Conservation (phyloP, 139 green algal genomes). For the Pleodorina starrii region DNA sequence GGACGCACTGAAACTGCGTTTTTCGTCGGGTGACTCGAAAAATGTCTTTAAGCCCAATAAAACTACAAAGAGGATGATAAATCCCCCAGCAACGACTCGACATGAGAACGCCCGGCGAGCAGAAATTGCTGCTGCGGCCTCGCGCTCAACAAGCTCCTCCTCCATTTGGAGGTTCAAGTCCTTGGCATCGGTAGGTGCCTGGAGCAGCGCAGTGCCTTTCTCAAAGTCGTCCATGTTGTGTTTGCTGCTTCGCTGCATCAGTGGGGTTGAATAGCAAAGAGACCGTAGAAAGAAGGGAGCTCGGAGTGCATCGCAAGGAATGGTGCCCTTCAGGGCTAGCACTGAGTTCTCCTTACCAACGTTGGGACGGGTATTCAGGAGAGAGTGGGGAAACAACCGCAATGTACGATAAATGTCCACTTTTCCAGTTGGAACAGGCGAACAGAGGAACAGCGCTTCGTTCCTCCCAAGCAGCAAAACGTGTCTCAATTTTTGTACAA, state of each 20-base stretch:
- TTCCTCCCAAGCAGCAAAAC: no score
- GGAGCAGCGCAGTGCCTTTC: background rate
- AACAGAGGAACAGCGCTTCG: no score
- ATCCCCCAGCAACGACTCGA: background rate
- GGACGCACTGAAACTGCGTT: background rate
- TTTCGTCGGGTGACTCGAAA: background rate
- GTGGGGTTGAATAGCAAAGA: no score
- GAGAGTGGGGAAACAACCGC: no score
- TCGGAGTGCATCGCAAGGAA: no score
- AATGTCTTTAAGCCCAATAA: background rate
- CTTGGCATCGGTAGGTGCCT: background rate
- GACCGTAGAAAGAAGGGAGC: no score
- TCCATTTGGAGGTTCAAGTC: background rate
- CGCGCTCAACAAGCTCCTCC: background rate
- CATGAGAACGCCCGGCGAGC: constrained; percentile 16
- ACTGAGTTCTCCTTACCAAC: no score
- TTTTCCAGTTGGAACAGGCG: no score
- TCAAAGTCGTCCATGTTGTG: background rate
- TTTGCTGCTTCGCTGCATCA: background rate
- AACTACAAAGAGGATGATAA: background rate
- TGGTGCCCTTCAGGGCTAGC: no score
- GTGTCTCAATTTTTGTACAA: no score
- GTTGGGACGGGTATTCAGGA: no score
- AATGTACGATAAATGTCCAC: no score
- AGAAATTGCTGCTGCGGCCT: background rate